Base-by-base conservation (phyloP, 768 basidiomycete genomes). In the Gelatoporia subvermispora region DNA sequence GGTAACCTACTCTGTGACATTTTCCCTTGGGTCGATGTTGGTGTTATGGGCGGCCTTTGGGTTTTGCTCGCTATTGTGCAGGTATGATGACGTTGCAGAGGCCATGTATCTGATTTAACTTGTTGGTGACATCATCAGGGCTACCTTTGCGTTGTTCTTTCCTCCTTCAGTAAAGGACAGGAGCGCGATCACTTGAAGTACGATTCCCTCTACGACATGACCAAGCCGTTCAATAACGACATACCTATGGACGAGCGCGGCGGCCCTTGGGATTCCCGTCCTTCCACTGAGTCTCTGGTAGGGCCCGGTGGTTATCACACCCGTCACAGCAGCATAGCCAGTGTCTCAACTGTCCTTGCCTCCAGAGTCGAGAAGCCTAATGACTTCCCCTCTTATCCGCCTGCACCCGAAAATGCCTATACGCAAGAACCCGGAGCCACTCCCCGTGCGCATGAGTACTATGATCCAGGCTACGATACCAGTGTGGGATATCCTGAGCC, bases 11-110 rank as follows among this genome's bases (percentile, higher is more conserved):
- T 98, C 20, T 99, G 96, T 68, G 73, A 84, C 41, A 85, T 96
- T 47, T 95, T 97, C 62, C 75, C 92, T 4, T 96, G 93, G 90
- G 88, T 91, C 9, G 88, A 89, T 58, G 72, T 96, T 13, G 94
- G 94, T 34, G 70, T 97, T 48, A 94, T 98, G 92, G 86, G 76
- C 17, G 90, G 80, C 8, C 72, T 96, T 5, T 97, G 93, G 89
- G 66, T 88, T 9, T 60, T 96, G 15, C 72, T 96, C 22, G 79
- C 77, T n/a, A 71, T 85, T 52, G 70, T 88, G 31, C 92, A 95
- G 65, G 86, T 85, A 65, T 57, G 83, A 58, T 57, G 61, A n/a
- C n/a, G n/a, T n/a, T n/a, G n/a, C n/a, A n/a, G n/a, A n/a, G n/a
- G n/a, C 48, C 43, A 57, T 42, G 58, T 57, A 59, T 22, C 8